Evolutionary conservation across 2,329 filamentous ascomycete species (phyloP).

Genomic region (Nigrograna mackinnonii): DNA sequence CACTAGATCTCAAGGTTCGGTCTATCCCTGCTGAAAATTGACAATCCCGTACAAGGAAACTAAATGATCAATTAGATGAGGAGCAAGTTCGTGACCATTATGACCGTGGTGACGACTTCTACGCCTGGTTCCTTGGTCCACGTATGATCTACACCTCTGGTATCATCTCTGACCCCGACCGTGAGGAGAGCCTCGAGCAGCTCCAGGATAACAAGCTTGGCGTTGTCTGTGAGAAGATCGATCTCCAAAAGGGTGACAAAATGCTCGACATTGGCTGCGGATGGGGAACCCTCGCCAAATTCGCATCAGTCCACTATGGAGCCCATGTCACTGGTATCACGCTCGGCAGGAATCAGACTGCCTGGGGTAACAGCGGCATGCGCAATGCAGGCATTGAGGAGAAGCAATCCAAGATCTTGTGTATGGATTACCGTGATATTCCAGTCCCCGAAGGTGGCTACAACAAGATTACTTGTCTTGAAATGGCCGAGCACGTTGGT

Average conservation of each 20-base stretch:
- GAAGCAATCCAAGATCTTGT: constrained; percentile 87
- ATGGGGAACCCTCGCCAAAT: constrained; percentile 95
- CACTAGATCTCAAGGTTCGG: constrained; percentile 79
- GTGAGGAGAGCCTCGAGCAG: constrained; percentile 90
- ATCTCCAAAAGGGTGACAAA: constrained; percentile 75
- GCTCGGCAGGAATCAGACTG: constrained; percentile 92
- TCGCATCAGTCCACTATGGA: constrained; percentile 89
- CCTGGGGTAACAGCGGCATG: constrained; percentile 91
- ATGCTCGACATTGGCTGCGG: constrained; percentile 96
- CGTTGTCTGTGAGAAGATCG: constrained; percentile 95
- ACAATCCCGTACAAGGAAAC: no score
- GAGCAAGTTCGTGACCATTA: constrained; percentile 98
- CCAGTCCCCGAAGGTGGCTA: constrained; percentile 77
- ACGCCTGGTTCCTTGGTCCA: constrained; percentile 96
- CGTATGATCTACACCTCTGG: constrained; percentile 99
- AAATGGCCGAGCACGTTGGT: constrained; percentile 99
- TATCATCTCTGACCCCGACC: constrained; percentile 83
- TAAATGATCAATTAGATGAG: constrained; percentile 65
- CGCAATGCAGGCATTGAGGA: constrained; percentile 81
- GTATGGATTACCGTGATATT: constrained; percentile 97
- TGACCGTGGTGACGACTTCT: constrained; percentile 97
- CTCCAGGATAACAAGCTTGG: constrained; percentile 97
- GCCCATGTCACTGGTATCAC: constrained; percentile 87
- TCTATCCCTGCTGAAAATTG: not conserved
- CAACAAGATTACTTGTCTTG: constrained; percentile 95